These are phyloP conservation scores for Eutrema heterophyllum DNA, from an alignment of 345 rosid genomes.

Conservation along the genomic window DNA sequence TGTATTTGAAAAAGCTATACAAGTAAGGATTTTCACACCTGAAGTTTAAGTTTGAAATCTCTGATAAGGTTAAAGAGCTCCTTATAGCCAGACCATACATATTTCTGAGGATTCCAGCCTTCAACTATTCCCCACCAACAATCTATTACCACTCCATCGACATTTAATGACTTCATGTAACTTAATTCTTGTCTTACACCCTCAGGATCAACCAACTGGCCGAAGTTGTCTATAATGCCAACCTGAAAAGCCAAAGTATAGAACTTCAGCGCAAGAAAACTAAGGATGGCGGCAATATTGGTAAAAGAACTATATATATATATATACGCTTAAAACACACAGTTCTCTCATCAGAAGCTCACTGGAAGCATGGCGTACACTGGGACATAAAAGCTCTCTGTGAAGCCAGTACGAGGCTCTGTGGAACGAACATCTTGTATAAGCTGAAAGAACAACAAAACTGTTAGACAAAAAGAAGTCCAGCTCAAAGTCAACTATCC, in stretches of 20 bases:
- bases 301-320: background rate
- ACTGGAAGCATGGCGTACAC: slow-evolving; percentile 80
- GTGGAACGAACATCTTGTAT: slow-evolving; percentile 69
- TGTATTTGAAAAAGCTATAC: background rate
- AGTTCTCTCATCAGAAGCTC: slow-evolving; percentile 32
- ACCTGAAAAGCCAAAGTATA: slow-evolving; percentile 42
- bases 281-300: background rate
- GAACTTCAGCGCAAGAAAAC: slow-evolving; percentile 10
- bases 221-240: slow-evolving; percentile 59
- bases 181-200: slow-evolving; percentile 66
- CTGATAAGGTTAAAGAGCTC: slow-evolving; percentile 68
- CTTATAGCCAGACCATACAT: slow-evolving; percentile 89
- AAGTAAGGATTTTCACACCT: slow-evolving; percentile 37
- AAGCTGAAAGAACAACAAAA: slow-evolving; percentile 48
- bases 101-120: slow-evolving; percentile 90
- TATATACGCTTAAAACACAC: background rate
- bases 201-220: slow-evolving; percentile 76
- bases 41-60: slow-evolving; percentile 81
- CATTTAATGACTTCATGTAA: slow-evolving; percentile 65
- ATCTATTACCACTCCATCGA: slow-evolving; percentile 75
- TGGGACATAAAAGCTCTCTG: slow-evolving; percentile 59
- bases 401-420: slow-evolving; percentile 50
- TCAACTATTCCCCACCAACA: slow-evolving; percentile 99
- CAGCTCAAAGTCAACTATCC: background rate
- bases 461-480: background rate